Percentiles rank a stretch among this genome's conserved stretches.
Evolutionary conservation across 441 rosid genomes (phyloP).

Genomic region (Brassica hybrid): DNA sequence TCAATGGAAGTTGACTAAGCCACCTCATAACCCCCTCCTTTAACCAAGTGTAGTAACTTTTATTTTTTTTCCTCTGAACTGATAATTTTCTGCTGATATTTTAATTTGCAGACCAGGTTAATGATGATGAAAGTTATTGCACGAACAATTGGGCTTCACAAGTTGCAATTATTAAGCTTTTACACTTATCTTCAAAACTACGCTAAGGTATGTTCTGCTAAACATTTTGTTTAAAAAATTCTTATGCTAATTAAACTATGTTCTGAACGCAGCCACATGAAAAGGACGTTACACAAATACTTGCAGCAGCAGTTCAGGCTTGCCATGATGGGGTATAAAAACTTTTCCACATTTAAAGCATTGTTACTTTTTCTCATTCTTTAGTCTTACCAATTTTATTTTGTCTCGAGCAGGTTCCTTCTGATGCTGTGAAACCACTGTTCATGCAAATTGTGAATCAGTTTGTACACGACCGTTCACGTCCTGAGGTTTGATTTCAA

Average conservation of each 20-base stretch:
- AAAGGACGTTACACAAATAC: conserved; percentile 80
- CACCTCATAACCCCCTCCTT: neutral
- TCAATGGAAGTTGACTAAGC: neutral
- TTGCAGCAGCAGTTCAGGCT: conserved; percentile 93
- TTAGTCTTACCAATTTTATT: neutral
- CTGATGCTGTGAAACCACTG: conserved; percentile 94
- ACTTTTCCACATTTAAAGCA: conserved; percentile 27
- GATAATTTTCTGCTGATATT: no score
- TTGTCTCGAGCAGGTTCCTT: conserved; percentile 69
- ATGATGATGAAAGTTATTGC: conserved; percentile 93
- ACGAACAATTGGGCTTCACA: conserved; percentile 91
- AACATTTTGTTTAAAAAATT: neutral
- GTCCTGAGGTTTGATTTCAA: conserved; percentile 70
- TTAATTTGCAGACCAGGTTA: conserved; percentile 76
- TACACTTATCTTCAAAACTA: conserved; percentile 84
- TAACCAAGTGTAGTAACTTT: neutral
- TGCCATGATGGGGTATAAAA: conserved; percentile 86
- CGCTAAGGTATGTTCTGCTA: conserved; percentile 62
- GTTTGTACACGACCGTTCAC: conserved; percentile 89
- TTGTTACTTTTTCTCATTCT: conserved; percentile 12
- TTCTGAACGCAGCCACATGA: conserved; percentile 76
- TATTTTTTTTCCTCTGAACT: no score
- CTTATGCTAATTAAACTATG: conserved; percentile 20
- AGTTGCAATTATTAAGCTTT: conserved; percentile 72
- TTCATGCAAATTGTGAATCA: conserved; percentile 93